Percentiles rank a stretch among this genome's conserved stretches.
Evolutionary conservation across 352 stramenopile genomes (phyloP).

Genomic region (Pythium brassicae): DNA sequence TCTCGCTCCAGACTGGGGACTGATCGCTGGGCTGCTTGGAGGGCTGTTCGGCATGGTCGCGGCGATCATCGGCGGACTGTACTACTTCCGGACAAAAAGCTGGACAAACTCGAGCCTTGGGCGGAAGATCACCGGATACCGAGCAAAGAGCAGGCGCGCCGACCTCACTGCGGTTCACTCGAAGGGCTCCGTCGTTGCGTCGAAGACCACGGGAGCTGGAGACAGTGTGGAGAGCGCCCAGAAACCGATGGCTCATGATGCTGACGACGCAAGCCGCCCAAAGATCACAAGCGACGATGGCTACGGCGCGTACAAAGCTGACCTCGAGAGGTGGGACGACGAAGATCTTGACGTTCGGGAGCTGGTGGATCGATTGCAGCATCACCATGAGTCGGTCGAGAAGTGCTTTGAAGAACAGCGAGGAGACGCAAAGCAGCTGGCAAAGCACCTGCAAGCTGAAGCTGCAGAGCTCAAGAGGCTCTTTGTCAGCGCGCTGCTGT

Average conservation of each 20-base stretch:
- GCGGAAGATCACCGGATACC: slow-evolving; percentile 34
- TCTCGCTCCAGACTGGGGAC: slow-evolving; percentile 83
- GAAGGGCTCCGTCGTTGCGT: slow-evolving; percentile 58
- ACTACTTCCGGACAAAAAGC: slow-evolving; percentile 82
- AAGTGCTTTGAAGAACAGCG: slow-evolving; percentile 78
- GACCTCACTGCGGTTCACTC: slow-evolving; percentile 64
- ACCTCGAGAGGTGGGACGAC: slow-evolving; percentile 65
- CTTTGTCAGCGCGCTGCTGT: slow-evolving; percentile 50
- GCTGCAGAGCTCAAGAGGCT: slow-evolving; percentile 62
- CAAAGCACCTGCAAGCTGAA: slow-evolving; percentile 68
- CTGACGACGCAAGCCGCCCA: no score
- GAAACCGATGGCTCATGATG: slow-evolving; percentile 7
- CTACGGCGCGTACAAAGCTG: slow-evolving; percentile 29
- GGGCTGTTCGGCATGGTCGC: slow-evolving; percentile 74
- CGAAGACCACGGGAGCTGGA: slow-evolving; percentile 15
- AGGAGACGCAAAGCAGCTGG: slow-evolving; percentile 47
- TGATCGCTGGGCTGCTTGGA: slow-evolving; percentile 74
- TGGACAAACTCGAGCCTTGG: slow-evolving; percentile 46
- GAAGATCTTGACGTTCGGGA: slow-evolving; percentile 74
- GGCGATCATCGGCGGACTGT: slow-evolving; percentile 68
- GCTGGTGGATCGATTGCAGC: slow-evolving; percentile 69
- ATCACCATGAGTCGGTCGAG: slow-evolving; percentile 69
- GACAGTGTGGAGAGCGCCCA: background rate
- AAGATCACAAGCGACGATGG: background rate
- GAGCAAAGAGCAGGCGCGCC: slow-evolving; percentile 43